phyloP scores from a whole-genome alignment of 148 eudicot genomes.

The Rhododendron henanense region DNA sequence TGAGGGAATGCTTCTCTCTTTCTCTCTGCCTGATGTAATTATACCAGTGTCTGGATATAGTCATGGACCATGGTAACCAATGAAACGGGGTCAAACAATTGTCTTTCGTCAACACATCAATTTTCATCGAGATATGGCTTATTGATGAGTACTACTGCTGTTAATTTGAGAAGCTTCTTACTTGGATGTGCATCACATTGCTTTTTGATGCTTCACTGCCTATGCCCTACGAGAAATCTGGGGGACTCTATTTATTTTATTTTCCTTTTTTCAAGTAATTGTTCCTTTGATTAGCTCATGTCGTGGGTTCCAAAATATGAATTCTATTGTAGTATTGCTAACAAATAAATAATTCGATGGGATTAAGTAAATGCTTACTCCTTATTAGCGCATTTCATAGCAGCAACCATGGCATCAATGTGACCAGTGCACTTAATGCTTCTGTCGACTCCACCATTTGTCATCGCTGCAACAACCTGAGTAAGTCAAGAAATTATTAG shows the following conservation, averaged over 20 bases:
- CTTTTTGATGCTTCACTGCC: not conserved
- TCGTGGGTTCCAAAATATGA: not conserved
- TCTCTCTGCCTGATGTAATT: constrained; percentile 1
- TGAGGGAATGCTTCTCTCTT: not conserved
- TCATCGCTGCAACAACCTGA: constrained; percentile 34
- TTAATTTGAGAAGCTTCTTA: not conserved
- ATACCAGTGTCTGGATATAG: not conserved
- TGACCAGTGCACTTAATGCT: constrained; percentile 39
- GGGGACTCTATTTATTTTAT: not conserved
- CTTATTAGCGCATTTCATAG: constrained; percentile 35
- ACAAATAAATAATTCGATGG: not conserved
- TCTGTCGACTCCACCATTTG: constrained; percentile 35
- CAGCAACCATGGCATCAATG: constrained; percentile 15
- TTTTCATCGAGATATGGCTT: not conserved
- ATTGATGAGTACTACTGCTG: not conserved
- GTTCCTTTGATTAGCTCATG: not conserved
- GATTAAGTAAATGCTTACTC: not conserved
- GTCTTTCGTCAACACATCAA: not conserved
- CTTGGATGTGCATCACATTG: not conserved
- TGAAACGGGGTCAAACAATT: not conserved
- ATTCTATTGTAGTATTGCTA: not conserved
- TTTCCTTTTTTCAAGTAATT: not conserved
- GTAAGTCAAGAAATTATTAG: not conserved
- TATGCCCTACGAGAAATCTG: not conserved
- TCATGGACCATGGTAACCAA: not conserved